Evolutionary conservation across 2,329 filamentous ascomycete genomes (phyloP), one percentile per base, ranked within the genome.

Genomic region (Colletotrichum acutatum): DNA sequence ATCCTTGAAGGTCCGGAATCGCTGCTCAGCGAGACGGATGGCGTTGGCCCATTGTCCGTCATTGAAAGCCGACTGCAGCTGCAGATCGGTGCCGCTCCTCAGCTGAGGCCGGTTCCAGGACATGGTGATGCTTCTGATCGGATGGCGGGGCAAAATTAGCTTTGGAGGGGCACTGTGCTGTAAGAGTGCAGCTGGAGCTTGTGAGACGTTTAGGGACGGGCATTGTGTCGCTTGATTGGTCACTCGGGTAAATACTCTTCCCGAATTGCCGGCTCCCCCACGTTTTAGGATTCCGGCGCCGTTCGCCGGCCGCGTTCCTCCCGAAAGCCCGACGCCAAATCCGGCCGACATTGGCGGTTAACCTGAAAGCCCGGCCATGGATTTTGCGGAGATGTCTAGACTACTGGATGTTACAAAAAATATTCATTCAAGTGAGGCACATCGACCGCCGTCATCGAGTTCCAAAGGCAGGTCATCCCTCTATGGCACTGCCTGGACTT

Each of bases 41-140:
- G 86, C 88, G 19, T 82, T 81, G 22, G 82, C 76, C 89, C 89
- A 91, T 79, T 88, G 88, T 64, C 85, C 83, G 66, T 89, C 87
- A 53, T 83, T 82, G 69, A 89, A 91, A 65, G 88, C 88, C 16
- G 85, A 83, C 80, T 90, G 86, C 11, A 91, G 83, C 81, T 89
- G 86, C 63, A 88, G 82, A 75, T 89, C 87, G 64, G 88, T 85
- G 73, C 84, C 86, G 77, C 84, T 85, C 76, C 84, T 88, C 58
- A 89, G 84, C 59, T 80, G 78, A 57, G 83, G 83, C 62, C 77
- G 73, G 32, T 74, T 74, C 71, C 72, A 75, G 69, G 74, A 72
- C 71, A 74, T 71, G 58, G 57, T 71, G 69, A 71, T 72, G 64
- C 58, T 71, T 69, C 63, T 76, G 71, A 71, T 73, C 66, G 68